Evolutionary conservation across 169 alveolate species (phyloP).

Genomic region (Cyclospora cayetanensis): DNA sequence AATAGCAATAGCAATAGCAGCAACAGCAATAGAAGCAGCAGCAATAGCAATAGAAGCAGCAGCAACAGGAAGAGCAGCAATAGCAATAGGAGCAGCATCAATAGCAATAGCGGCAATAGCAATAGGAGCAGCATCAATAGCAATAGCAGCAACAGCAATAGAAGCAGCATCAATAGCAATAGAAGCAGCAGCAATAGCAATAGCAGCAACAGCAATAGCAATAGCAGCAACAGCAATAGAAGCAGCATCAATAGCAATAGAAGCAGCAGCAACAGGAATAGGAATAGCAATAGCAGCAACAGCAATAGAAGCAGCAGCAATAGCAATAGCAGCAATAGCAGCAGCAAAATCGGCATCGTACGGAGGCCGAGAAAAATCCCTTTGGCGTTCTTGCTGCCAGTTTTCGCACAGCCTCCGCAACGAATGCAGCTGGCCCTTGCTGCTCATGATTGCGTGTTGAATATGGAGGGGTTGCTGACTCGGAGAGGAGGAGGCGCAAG

Average conservation of each 20-base stretch:
- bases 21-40: not conserved
- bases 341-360: not conserved
- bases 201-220: not conserved
- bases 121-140: not conserved
- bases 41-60: not conserved
- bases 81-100: slow-evolving; percentile 10
- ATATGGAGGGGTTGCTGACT: not conserved
- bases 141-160: not conserved
- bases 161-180: not conserved
- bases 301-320: not conserved
- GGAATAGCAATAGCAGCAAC: not conserved
- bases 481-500: not conserved
- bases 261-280: not conserved
- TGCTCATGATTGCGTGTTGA: no score
- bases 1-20: not conserved
- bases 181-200: slow-evolving; percentile 2
- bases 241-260: not conserved
- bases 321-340: not conserved
- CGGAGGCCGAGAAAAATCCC: not conserved
- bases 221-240: not conserved
- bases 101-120: not conserved
- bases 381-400: slow-evolving; percentile 18
- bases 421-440: no score
- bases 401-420: not conserved
- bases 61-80: slow-evolving; percentile 5